Evolutionary conservation across 148 eudicot species (phyloP).

Genomic region (Oxyria digyna): DNA sequence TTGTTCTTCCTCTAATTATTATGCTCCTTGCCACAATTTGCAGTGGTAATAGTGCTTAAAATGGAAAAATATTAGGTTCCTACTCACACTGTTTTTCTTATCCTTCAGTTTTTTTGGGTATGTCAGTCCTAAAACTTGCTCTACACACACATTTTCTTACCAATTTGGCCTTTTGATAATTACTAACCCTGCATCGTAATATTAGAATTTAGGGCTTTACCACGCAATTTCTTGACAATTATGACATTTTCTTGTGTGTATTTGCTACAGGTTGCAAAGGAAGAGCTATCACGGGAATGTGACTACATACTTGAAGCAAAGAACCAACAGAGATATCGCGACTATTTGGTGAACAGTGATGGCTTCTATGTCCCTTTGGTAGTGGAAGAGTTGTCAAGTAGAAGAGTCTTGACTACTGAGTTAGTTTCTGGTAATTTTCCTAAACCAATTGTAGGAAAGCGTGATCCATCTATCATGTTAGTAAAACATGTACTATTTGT

Average conservation of each 20-base stretch:
- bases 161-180: not conserved
- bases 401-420: constrained; percentile 74
- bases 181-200: not conserved
- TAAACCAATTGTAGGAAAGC: not conserved
- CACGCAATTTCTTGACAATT: not conserved
- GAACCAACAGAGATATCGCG: constrained; percentile 58
- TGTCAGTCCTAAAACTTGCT: not conserved
- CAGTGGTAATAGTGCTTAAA: not conserved
- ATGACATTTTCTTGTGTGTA: not conserved
- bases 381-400: constrained; percentile 65
- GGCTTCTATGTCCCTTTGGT: constrained; percentile 90
- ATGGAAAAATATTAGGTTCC: not conserved
- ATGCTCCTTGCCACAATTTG: not conserved
- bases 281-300: constrained; percentile 91
- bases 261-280: constrained; percentile 75
- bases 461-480: not conserved
- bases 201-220: not conserved
- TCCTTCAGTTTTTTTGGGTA: not conserved
- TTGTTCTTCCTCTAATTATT: not conserved
- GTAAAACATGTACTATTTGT: constrained; percentile 2
- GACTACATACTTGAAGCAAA: constrained; percentile 72
- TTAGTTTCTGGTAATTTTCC: constrained; percentile 54
- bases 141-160: not conserved
- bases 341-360: constrained; percentile 31
- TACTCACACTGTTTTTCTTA: not conserved